A percentile compares a stretch with the other conserved stretches of the same genome.
Evolutionary conservation across 768 basidiomycete species (phyloP).

Genomic region (Chalciporus chontae): DNA sequence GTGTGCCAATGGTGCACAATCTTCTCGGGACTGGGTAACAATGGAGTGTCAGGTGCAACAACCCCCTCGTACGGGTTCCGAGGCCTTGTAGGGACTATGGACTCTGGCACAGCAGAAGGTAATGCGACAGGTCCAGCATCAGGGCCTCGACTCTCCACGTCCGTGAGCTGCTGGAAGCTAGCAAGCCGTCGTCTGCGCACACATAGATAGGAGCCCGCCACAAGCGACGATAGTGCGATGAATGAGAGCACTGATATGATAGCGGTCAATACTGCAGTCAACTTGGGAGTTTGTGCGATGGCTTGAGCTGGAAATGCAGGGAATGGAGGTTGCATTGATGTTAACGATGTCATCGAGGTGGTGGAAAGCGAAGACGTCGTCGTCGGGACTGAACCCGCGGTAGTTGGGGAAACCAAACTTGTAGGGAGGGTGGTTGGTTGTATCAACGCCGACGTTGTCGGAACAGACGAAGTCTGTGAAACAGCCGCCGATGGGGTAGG

Average conservation of each 20-base stretch:
- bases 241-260: slow-evolving; percentile 14
- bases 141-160: neutral
- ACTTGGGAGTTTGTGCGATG: slow-evolving; percentile 5
- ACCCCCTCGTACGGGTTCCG: slow-evolving; percentile 9
- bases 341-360: neutral
- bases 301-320: slow-evolving; percentile 6
- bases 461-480: neutral
- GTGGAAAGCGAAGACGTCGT: neutral
- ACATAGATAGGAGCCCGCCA: slow-evolving; percentile 13
- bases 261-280: slow-evolving; percentile 12
- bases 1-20: neutral
- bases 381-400: neutral
- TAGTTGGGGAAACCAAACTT: neutral
- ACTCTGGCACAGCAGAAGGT: too few relatives aligned
- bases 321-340: neutral
- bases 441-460: too few relatives aligned
- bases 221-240: slow-evolving; percentile 14
- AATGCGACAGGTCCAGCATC: too few relatives aligned
- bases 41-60: neutral
- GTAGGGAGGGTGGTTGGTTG: neutral
- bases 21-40: neutral
- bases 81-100: neutral
- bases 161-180: neutral
- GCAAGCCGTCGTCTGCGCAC: slow-evolving; percentile 1
- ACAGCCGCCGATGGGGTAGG: slow-evolving; percentile 3